These are phyloP conservation scores for Lachancea meyersii DNA, from an alignment of 805 yeast species.

Conservation along the genomic window DNA sequence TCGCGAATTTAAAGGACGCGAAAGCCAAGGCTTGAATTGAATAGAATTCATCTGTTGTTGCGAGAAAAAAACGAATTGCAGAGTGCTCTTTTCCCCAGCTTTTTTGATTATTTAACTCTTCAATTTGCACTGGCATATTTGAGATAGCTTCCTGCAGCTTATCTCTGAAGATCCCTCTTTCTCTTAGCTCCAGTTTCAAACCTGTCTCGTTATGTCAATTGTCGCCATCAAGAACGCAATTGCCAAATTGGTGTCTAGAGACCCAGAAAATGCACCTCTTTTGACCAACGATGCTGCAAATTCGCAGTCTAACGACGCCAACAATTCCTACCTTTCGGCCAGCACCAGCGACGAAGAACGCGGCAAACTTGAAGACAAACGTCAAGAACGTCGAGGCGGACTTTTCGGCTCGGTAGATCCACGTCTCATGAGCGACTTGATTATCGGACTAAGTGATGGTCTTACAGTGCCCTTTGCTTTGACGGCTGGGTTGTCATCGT, in stretches of 20 bases:
- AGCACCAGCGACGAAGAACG: slow-evolving; percentile 7
- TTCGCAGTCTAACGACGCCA: slow-evolving; percentile 5
- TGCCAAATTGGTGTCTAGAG: slow-evolving; percentile 14
- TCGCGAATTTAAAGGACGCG: background rate
- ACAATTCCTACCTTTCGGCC: slow-evolving; percentile 10
- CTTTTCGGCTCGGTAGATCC: slow-evolving; percentile 66
- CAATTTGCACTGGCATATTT: no score
- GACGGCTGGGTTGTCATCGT: slow-evolving; percentile 89
- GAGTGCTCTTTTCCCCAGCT: no score
- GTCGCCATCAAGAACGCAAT: slow-evolving; percentile 30
- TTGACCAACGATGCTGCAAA: slow-evolving; percentile 12
- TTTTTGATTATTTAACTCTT: no score
- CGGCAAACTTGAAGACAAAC: slow-evolving; percentile 9
- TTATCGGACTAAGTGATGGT: slow-evolving; percentile 93
- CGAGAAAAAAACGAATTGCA: no score
- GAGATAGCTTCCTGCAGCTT: no score
- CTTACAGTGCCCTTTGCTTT: slow-evolving; percentile 97
- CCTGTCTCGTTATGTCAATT: slow-evolving; percentile 19
- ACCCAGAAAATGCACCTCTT: slow-evolving; percentile 14
- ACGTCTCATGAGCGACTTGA: slow-evolving; percentile 86
- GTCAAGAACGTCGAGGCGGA: slow-evolving; percentile 14
- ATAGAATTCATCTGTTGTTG: no score
- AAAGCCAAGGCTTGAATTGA: no score
- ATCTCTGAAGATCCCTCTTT: background rate
- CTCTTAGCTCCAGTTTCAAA: background rate